Evolutionary conservation across 768 basidiomycete genomes (phyloP).

Genomic region (Megacollybia marginata): DNA sequence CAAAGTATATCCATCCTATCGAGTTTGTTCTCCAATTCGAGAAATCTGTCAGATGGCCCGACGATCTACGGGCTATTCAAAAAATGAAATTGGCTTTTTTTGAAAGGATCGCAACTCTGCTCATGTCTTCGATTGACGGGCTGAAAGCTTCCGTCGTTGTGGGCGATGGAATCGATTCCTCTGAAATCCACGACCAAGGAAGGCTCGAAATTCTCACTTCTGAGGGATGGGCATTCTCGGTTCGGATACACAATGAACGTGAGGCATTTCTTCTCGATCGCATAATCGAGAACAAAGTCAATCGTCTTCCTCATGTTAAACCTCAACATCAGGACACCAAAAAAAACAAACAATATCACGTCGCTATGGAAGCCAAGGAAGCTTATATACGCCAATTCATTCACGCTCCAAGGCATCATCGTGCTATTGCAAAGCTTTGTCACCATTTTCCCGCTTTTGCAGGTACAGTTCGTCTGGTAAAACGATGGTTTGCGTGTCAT

Average conservation of each 20-base stretch:
- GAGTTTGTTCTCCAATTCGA: constrained; percentile 85
- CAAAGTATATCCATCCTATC: constrained; percentile 63
- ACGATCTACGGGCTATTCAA: constrained; percentile 87
- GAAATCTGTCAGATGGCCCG: constrained; percentile 89
- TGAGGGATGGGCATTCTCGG: constrained; percentile 82
- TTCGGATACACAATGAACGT: constrained; percentile 81
- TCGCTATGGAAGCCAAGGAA: constrained; percentile 50
- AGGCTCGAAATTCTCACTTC: constrained; percentile 71
- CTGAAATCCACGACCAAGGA: constrained; percentile 61
- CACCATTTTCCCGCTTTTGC: constrained; percentile 78
- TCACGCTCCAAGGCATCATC: constrained; percentile 79
- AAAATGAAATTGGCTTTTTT: constrained; percentile 92
- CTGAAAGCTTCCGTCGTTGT: constrained; percentile 54
- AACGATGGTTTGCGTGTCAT: constrained; percentile 90
- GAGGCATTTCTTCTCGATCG: constrained; percentile 75
- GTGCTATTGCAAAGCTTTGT: constrained; percentile 69
- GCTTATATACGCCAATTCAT: constrained; percentile 67
- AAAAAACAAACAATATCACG: constrained; percentile 41
- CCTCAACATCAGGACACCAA: constrained; percentile 21
- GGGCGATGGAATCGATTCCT: constrained; percentile 36
- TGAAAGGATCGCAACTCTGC: constrained; percentile 62
- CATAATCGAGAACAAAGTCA: constrained; percentile 42
- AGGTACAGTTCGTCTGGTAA: constrained; percentile 79
- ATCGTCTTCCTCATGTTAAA: constrained; percentile 30
- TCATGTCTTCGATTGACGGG: constrained; percentile 47